Base-by-base conservation (phyloP, 2,329 filamentous ascomycete species). In the Anthostomella pinea region DNA sequence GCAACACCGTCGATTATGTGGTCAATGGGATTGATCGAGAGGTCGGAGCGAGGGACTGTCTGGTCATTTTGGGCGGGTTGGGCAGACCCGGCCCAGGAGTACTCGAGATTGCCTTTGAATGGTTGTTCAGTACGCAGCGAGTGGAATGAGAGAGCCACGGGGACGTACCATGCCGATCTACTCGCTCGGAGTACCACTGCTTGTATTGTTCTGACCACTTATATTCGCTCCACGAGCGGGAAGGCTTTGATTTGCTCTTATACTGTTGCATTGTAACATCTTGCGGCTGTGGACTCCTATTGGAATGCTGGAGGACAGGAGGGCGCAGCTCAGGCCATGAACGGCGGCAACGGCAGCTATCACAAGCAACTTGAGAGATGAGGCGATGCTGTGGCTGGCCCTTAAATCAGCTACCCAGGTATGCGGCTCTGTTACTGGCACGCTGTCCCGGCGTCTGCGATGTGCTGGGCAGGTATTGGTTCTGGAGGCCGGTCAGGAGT, bases 211-310 rank as follows among this genome's bases (percentile, higher is more conserved):
- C 40, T 27, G 53, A 44, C 48, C 48, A 57, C 43, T 49, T 53
- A 43, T 45, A 52, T 9, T 51, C 46, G 38, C 50, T 56, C 52
- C 53, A 54, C 36, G 42, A 37, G 32, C 48, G 48, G 47, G 48
- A 39, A 33, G 48, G 33, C 32, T 39, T 49, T 46, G 44, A 39
- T 40, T 54, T 51, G 41, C 49, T 49, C 30, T 49, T 48, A 41
- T 48, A 28, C 31, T 35, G 46, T 33, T 45, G 50, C 55, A 58
- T 58, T 48, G 50, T 58, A 48, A 46, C 55, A 58, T 58, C 31
- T 53, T 56, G 46, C 39, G 47, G 35, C 38, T 41, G 34, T 40
- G 30, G 24, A 30, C 40, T 44, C 38, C 51, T 43, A 52, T 52
- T 42, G 39, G 48, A 39, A 43, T 43, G 33, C 14, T 27, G 41